These are phyloP conservation scores for Phyllachora maydis DNA, from an alignment of 2,329 filamentous ascomycete species.

Conservation along the genomic window DNA sequence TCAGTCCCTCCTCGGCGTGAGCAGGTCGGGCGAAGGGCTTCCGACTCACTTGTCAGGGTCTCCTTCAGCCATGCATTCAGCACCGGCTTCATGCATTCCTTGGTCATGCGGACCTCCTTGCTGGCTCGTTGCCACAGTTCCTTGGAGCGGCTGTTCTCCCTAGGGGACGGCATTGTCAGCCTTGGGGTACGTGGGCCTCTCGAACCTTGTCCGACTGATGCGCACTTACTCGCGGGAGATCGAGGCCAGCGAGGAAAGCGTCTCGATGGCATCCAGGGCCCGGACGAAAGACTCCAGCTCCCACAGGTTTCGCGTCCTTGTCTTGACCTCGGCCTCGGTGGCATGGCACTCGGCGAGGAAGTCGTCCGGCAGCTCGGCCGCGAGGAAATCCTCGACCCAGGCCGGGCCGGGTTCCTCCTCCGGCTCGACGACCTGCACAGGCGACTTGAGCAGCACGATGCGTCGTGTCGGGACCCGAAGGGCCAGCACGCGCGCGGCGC, in stretches of 20 bases:
- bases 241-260: slow-evolving; percentile 34
- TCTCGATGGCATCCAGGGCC: slow-evolving; percentile 47
- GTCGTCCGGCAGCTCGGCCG: slow-evolving; percentile 4
- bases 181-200: too few species aligned
- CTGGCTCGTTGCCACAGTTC: too few species aligned
- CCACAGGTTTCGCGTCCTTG: slow-evolving; percentile 39
- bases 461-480: slow-evolving; percentile 18
- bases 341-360: slow-evolving; percentile 12
- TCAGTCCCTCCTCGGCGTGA: slow-evolving; percentile 2
- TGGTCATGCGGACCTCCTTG: slow-evolving; percentile 29
- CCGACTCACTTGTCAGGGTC: too few species aligned
- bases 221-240: too few species aligned
- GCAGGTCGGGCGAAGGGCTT: too few species aligned
- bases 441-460: too few species aligned
- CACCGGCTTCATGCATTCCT: slow-evolving; percentile 36
- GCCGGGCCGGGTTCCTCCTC: slow-evolving; percentile 11
- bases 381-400: slow-evolving; percentile 15
- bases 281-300: slow-evolving; percentile 49
- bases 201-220: too few species aligned
- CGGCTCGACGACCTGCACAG: slow-evolving; percentile 11
- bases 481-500: slow-evolving; percentile 29
- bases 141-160: too few species aligned
- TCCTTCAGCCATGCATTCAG: slow-evolving; percentile 41
- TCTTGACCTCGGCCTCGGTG: slow-evolving; percentile 20
- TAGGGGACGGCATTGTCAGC: too few species aligned